phyloP scores from a whole-genome alignment of 345 rosid genomes.

The Citrus mangshanensis region DNA sequence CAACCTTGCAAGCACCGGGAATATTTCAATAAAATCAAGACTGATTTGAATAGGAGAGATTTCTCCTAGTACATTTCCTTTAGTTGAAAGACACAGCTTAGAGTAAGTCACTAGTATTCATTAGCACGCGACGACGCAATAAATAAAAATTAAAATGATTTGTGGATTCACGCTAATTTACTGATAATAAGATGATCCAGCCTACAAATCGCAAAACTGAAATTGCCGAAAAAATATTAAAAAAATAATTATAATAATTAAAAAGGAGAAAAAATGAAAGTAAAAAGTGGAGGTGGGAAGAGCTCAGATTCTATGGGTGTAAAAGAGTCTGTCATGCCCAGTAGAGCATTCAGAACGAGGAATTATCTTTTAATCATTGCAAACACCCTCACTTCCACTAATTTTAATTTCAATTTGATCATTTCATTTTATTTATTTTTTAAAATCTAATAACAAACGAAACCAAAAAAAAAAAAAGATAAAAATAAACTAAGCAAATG shows the following conservation, averaged over 20 bases:
- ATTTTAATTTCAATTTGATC: not conserved
- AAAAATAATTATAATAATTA: too few relatives aligned
- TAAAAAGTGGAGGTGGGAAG: not conserved
- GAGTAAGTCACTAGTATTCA: too few relatives aligned
- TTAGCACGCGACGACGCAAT: too few relatives aligned
- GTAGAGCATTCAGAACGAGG: conserved; percentile 26
- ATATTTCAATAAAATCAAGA: too few relatives aligned
- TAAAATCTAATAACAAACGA: not conserved
- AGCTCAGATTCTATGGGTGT: conserved; percentile 44
- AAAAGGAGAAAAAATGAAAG: not conserved
- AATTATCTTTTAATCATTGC: conserved; percentile 30
- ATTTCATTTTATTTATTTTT: not conserved
- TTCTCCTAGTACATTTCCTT: too few relatives aligned
- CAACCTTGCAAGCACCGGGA: too few relatives aligned
- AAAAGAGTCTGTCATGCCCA: conserved; percentile 29
- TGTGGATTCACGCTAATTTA: too few relatives aligned
- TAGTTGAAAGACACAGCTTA: too few relatives aligned
- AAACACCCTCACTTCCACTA: not conserved
- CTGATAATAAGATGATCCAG: not conserved
- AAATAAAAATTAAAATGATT: too few relatives aligned
- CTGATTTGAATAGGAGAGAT: too few relatives aligned
- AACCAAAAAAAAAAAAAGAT: not conserved
- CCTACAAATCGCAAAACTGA: not conserved
- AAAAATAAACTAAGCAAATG: too few relatives aligned
- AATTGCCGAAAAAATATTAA: not conserved